Conservation (phyloP, 2,329 filamentous ascomycete species). For the Curvularia spicifera region DNA sequence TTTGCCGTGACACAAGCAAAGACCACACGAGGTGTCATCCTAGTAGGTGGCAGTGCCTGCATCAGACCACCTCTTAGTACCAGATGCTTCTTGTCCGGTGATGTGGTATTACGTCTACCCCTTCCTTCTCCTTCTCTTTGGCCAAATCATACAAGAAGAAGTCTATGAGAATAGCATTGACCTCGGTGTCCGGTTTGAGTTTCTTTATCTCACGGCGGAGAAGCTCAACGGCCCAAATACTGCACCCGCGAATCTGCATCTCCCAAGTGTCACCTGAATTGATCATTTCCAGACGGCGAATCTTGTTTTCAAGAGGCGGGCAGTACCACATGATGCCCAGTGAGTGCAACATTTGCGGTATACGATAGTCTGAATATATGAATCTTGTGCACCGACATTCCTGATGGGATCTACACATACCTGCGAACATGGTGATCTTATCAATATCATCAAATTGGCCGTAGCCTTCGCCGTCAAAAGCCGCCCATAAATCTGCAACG, state of each 20-base stretch:
- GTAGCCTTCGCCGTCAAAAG: conserved; percentile 80
- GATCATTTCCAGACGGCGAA: conserved; percentile 69
- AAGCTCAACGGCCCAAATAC: conserved; percentile 94
- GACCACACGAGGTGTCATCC: not conserved
- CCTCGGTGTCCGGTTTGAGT: conserved; percentile 70
- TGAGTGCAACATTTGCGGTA: conserved; percentile 88
- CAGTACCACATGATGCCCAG: conserved; percentile 85
- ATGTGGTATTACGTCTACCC: conserved; percentile 67
- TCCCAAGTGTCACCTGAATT: conserved; percentile 79
- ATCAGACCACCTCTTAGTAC: conserved; percentile 66
- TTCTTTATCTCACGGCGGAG: conserved; percentile 80
- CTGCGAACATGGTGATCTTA: conserved; percentile 96
- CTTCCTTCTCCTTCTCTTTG: conserved; percentile 74
- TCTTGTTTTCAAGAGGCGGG: conserved; percentile 74
- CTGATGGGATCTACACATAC: conserved; percentile 41
- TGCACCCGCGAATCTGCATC: conserved; percentile 86
- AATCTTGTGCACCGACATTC: not conserved
- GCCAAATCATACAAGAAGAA: conserved; percentile 97
- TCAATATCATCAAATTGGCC: conserved; percentile 89
- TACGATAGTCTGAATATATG: conserved; percentile 75
- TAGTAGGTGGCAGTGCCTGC: not conserved
- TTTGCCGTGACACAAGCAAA: not conserved
- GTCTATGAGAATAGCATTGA: conserved; percentile 93
- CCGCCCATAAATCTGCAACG: conserved; percentile 95
- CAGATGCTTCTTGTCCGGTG: conserved; percentile 93